phyloP scores from a whole-genome alignment of 1,284 basidiomycete genomes.

The Trichosporon sp. region DNA sequence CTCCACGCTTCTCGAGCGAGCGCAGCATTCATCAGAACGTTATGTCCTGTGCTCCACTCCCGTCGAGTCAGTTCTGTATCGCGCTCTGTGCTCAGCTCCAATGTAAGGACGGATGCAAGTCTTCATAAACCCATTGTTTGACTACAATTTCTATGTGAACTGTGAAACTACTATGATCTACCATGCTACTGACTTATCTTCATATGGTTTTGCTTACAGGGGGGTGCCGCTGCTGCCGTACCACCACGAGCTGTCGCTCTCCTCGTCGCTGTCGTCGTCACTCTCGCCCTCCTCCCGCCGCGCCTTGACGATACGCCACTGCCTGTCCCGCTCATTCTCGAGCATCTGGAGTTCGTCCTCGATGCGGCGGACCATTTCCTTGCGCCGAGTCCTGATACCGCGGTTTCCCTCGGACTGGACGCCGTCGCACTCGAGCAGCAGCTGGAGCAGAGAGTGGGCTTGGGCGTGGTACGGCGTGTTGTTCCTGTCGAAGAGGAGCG shows the following conservation, averaged over 20 bases:
- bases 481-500: slow-evolving; percentile 52
- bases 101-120: too few relatives aligned
- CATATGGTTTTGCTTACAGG: background rate
- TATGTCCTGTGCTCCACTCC: too few relatives aligned
- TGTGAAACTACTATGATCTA: too few relatives aligned
- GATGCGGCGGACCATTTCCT: slow-evolving; percentile 58
- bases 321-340: slow-evolving; percentile 49
- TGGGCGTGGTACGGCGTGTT: slow-evolving; percentile 59
- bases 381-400: slow-evolving; percentile 56
- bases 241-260: background rate
- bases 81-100: too few relatives aligned
- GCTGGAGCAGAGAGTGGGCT: slow-evolving; percentile 57
- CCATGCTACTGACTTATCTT: background rate
- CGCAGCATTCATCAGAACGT: too few relatives aligned
- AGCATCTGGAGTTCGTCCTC: slow-evolving; percentile 58
- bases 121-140: too few relatives aligned
- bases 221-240: background rate
- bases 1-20: too few relatives aligned
- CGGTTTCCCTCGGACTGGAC: slow-evolving; percentile 61
- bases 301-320: slow-evolving; percentile 38
- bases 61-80: too few relatives aligned
- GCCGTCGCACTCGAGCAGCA: slow-evolving; percentile 61
- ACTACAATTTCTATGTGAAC: too few relatives aligned
- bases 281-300: slow-evolving; percentile 32
- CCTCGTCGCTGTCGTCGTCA: slow-evolving; percentile 24